These are phyloP conservation scores for Crithidia bombi DNA, from an alignment of 208 protist genomes.

Conservation along the genomic window DNA sequence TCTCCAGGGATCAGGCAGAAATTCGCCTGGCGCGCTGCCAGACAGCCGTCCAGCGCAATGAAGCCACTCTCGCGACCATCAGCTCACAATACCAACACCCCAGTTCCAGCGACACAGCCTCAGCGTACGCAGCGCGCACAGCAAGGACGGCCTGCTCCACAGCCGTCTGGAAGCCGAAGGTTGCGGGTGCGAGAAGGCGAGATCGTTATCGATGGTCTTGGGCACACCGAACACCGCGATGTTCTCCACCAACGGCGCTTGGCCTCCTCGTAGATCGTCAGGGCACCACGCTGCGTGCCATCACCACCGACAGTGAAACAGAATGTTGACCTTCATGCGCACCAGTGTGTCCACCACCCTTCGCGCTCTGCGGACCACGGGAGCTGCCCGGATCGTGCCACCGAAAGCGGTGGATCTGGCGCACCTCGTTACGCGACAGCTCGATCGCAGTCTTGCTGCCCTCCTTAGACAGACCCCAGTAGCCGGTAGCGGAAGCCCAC, in stretches of 20 bases:
- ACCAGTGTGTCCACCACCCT: slow-evolving; percentile 93
- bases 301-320: slow-evolving; percentile 96
- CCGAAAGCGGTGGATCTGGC: slow-evolving; percentile 93
- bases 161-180: slow-evolving; percentile 96
- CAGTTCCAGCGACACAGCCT: slow-evolving; percentile 89
- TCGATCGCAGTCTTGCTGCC: slow-evolving; percentile 89
- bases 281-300: slow-evolving; percentile 93
- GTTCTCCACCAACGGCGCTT: slow-evolving; percentile 72
- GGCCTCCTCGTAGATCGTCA: slow-evolving; percentile 83
- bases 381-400: slow-evolving; percentile 92
- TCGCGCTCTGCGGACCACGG: slow-evolving; percentile 87
- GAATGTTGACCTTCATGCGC: slow-evolving; percentile 86
- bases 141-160: slow-evolving; percentile 90
- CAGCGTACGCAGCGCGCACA: slow-evolving; percentile 91
- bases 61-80: slow-evolving; percentile 95
- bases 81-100: slow-evolving; percentile 95
- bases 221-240: slow-evolving; percentile 94
- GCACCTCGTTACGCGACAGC: slow-evolving; percentile 76
- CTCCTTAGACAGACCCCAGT: slow-evolving; percentile 90
- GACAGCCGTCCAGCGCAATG: slow-evolving; percentile 93
- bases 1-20: slow-evolving; percentile 94
- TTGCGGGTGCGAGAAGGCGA: slow-evolving; percentile 93
- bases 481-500: slow-evolving; percentile 94
- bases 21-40: slow-evolving; percentile 90
- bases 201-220: slow-evolving; percentile 97